Base-by-base conservation (phyloP, 148 eudicot genomes). In the Camellia granthamiana region DNA sequence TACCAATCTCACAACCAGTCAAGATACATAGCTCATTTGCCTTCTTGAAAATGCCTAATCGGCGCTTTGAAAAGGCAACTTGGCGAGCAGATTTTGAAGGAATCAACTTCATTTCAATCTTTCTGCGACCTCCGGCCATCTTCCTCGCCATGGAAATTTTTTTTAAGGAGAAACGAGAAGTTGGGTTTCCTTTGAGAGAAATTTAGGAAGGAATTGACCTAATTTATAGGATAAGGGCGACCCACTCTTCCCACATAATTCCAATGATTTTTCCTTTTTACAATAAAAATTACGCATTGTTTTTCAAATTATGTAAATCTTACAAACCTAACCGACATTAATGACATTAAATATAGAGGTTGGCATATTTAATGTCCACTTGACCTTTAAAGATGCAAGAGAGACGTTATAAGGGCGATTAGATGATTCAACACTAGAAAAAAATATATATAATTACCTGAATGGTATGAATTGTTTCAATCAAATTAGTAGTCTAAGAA, bases 61-160 rank as follows among this genome's bases (percentile, higher is more conserved):
- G 23, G 23, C 82, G 82, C 59, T 79, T 79, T 7, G 82, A 79
- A 77, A 79, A 79, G 21, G 82, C 38, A 63, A 79, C 77, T 72
- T 72, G 82, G 16, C 69, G 77, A 47, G 69, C 76, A 44, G 52
- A 8, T 55, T 54, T 64, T 1, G 69, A 69, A 41, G 16, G 54
- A 38, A 80, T 80, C 54, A 62, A 55, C 73, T 80, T 80, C 49
- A 74, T 65, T 21, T 80, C 78, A 7, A 80, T 74, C 63, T 80
- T 80, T 51, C 56, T 66, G 18, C 78, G 72, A 8, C 83, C 83
- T 47, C 47, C 11, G 11, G 51, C 42, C 13, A 0, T 65, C 61
- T 80, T 80, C n/a, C 51, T 80, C 41, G 69, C 77, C 70, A 80
- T 80, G 69, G 58, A 21, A 49, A 77, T 11, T 49, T 8, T 41